phyloP scores from a whole-genome alignment of 2,329 filamentous ascomycete species.

The Colletotrichum caudatum region DNA sequence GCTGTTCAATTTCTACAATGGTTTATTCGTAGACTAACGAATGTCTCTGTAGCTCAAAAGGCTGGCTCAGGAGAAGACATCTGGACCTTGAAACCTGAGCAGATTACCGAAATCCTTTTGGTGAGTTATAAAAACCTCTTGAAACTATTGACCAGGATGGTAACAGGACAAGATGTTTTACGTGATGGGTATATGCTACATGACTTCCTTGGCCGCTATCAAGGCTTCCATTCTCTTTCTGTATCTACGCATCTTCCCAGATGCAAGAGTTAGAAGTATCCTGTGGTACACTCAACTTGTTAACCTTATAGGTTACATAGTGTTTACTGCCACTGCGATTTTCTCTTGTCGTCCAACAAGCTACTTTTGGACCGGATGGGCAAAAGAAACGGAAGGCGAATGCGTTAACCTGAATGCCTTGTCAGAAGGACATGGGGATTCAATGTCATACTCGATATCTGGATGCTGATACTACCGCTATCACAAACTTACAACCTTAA shows the following conservation, averaged over 20 bases:
- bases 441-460: conserved; percentile 12
- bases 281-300: background rate
- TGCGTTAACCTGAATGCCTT: background rate
- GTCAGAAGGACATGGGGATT: background rate
- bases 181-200: background rate
- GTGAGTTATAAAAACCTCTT: background rate
- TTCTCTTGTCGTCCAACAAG: background rate
- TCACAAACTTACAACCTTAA: conserved; percentile 3
- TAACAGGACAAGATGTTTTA: background rate
- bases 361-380: conserved; percentile 22
- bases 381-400: background rate
- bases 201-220: background rate
- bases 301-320: background rate
- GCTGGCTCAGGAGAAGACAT: background rate
- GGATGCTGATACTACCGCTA: conserved; percentile 22
- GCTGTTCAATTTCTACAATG: background rate
- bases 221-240: conserved; percentile 3
- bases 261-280: background rate
- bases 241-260: conserved; percentile 2
- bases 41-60: background rate
- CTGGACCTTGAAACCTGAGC: background rate
- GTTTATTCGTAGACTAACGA: background rate
- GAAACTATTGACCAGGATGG: background rate
- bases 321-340: background rate
- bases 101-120: background rate